Conservation (phyloP, 305 asterid genomes). For the Fraxinus angustifolia region DNA sequence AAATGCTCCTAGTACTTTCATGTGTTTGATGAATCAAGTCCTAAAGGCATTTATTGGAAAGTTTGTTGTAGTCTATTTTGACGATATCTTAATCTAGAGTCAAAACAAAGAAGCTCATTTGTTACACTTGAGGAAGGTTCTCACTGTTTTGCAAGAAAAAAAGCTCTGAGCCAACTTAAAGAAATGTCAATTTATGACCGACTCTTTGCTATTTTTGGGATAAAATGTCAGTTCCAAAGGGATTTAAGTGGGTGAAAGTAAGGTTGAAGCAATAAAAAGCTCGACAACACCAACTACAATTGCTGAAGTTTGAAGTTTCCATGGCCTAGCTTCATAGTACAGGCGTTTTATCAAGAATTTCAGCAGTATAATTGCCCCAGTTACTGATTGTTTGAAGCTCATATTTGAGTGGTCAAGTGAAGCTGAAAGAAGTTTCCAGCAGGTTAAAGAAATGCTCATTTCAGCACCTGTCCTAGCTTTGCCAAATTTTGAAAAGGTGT, state of each 20-base stretch:
- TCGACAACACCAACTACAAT: neutral
- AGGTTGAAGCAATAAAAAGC: neutral
- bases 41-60: no score
- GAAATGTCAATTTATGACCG: neutral
- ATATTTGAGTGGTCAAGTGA: neutral
- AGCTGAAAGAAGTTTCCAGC: neutral
- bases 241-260: neutral
- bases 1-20: no score
- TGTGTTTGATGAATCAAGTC: no score
- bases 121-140: neutral
- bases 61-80: no score
- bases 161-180: neutral
- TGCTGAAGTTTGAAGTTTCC: neutral
- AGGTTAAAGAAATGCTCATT: neutral
- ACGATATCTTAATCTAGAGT: neutral
- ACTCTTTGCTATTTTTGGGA: neutral
- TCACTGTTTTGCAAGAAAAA: neutral
- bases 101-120: neutral
- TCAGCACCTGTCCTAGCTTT: neutral
- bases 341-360: neutral
- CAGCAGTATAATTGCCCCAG: neutral
- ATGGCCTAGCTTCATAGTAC: neutral
- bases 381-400: neutral
- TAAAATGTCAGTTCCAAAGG: neutral
- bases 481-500: neutral